Conservation (phyloP, 1,284 basidiomycete genomes). For the Microbotryum violaceum region DNA sequence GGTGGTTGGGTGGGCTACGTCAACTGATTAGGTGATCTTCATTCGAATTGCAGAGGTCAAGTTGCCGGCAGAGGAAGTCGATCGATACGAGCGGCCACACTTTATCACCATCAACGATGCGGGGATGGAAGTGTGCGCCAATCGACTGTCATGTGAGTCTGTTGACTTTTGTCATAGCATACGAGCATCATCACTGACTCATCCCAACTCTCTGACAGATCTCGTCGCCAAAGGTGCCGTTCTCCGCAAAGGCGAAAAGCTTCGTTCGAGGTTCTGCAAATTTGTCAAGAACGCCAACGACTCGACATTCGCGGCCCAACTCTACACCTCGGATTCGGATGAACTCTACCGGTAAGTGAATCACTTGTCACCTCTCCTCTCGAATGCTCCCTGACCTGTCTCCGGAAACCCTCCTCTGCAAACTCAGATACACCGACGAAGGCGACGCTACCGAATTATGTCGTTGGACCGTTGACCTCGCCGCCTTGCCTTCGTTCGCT, state of each 20-base stretch:
- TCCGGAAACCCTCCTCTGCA: background rate
- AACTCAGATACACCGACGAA: conserved; percentile 62
- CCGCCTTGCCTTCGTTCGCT: conserved; percentile 50
- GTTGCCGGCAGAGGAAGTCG: conserved; percentile 69
- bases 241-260: conserved; percentile 68
- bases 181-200: background rate
- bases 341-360: conserved; percentile 21
- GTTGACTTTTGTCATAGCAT: too few species aligned
- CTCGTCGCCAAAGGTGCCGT: conserved; percentile 70
- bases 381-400: conserved; percentile 15
- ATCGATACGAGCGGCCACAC: conserved; percentile 65
- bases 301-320: conserved; percentile 58
- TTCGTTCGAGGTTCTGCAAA: conserved; percentile 73
- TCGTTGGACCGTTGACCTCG: conserved; percentile 75
- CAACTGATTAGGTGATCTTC: background rate
- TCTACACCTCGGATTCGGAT: conserved; percentile 58
- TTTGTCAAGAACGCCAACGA: conserved; percentile 50
- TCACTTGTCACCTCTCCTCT: background rate
- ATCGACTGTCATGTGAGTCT: conserved; percentile 49
- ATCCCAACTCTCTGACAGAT: conserved; percentile 42
- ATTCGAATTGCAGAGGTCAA: conserved; percentile 53
- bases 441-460: conserved; percentile 47
- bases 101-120: conserved; percentile 68
- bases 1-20: too few species aligned
- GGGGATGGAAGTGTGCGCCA: conserved; percentile 66